Evolutionary conservation across 106 monocot genomes (phyloP), one percentile per base, ranked within the genome.

Genomic region (Alisma plantagoaquatica): DNA sequence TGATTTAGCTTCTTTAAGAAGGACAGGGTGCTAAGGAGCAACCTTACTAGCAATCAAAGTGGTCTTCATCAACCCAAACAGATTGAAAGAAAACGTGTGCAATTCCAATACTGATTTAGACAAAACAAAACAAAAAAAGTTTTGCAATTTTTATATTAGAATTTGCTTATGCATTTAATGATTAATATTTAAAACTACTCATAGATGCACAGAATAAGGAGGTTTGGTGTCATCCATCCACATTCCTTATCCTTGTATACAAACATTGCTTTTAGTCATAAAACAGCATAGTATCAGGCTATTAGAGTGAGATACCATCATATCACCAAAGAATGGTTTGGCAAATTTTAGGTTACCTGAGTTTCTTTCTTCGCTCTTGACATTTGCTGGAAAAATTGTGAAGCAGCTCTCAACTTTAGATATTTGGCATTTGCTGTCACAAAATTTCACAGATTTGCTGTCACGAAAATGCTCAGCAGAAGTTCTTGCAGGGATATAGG

Each of bases 321-420:
- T 38, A 38, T 7, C 6, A 38, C 14, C 35, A 38, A 38, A n/a
- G n/a, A n/a, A n/a, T n/a, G n/a, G n/a, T n/a, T n/a, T n/a, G n/a
- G n/a, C n/a, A n/a, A n/a, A n/a, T n/a, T n/a, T 38, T 33, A 59
- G 12, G 53, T 58, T 62, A 53, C 76, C 70, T 72, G 29, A 59
- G 0, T 47, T 61, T 3, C 65, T 61, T 48, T 80, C 38, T 49
- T 61, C 55, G 15, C 35, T 46, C 8, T 22, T 27, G 41, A 57
- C 32, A 17, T 38, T 31, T 8, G 59, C 52, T 18, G 74, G 62
- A 66, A 77, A 68, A 33, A 72, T 58, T 19, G 68, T 69, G 30
- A 69, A 65, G 59, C 71, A 74, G 46, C 66, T 66, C 26, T 73
- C 72, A 15, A 67, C 49, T 33, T 45, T 67, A 9, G 46, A 66